phyloP scores from a whole-genome alignment of 768 basidiomycete genomes.

The Lyophyllum semitale region DNA sequence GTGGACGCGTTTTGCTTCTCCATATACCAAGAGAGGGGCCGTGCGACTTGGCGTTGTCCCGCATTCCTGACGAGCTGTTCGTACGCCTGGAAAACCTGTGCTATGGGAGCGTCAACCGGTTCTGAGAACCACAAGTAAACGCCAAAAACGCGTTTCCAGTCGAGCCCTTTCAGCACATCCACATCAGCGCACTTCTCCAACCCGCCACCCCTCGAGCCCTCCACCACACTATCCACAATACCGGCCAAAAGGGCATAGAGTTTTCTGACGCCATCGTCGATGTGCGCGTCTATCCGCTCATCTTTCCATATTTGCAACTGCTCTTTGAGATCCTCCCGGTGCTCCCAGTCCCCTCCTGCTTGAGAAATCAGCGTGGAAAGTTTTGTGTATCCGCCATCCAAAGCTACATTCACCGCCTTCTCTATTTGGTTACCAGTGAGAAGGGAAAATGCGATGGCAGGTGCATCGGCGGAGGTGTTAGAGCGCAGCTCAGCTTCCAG shows the following conservation, averaged over 20 bases:
- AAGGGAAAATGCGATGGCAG: constrained; percentile 67
- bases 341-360: constrained; percentile 75
- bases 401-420: constrained; percentile 73
- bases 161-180: constrained; percentile 69
- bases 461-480: constrained; percentile 39
- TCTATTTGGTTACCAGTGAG: constrained; percentile 90
- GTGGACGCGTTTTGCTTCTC: constrained; percentile 14
- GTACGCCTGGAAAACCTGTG: constrained; percentile 69
- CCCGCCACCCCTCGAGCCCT: constrained; percentile 53
- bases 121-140: constrained; percentile 88
- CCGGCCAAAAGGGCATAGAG: constrained; percentile 87
- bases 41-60: constrained; percentile 40
- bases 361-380: constrained; percentile 90
- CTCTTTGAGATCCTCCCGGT: constrained; percentile 67
- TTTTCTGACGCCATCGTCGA: constrained; percentile 69
- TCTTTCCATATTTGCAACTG: constrained; percentile 86
- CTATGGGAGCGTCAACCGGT: constrained; percentile 68
- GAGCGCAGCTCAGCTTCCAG: constrained; percentile 69
- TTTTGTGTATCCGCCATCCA: constrained; percentile 76
- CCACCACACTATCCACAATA: constrained; percentile 55
- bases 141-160: constrained; percentile 95
- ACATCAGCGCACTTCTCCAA: constrained; percentile 55
- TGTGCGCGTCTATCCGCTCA: constrained; percentile 69
- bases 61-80: constrained; percentile 40
- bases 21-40: constrained; percentile 61